These are phyloP conservation scores for Hevea brasiliensis DNA, from an alignment of 345 rosid species.

Conservation along the genomic window DNA sequence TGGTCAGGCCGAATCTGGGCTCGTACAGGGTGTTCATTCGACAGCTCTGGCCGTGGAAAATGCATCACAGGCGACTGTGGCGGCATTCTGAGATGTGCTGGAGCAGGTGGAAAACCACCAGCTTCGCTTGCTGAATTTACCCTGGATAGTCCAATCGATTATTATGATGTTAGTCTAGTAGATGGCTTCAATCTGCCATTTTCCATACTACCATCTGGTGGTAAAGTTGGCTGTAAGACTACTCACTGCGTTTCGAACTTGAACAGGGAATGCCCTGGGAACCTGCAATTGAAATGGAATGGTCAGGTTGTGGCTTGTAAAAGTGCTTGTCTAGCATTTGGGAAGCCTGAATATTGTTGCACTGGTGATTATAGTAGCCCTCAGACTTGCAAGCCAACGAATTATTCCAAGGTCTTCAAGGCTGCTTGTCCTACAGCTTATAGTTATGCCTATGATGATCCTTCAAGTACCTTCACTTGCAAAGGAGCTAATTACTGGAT, in stretches of 20 bases:
- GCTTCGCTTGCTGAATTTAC: slow-evolving; percentile 52
- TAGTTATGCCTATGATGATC: slow-evolving; percentile 50
- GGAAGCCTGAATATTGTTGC: slow-evolving; percentile 44
- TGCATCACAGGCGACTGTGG: slow-evolving; percentile 49
- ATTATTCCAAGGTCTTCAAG: slow-evolving; percentile 45
- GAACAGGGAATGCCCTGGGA: slow-evolving; percentile 38
- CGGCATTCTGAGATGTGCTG: slow-evolving; percentile 32
- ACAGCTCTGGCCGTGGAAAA: slow-evolving; percentile 31
- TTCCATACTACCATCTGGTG: slow-evolving; percentile 33
- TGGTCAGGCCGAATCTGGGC: slow-evolving; percentile 59
- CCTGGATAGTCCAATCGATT: slow-evolving; percentile 29
- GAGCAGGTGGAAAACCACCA: slow-evolving; percentile 50
- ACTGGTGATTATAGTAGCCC: slow-evolving; percentile 41
- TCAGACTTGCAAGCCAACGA: slow-evolving; percentile 42
- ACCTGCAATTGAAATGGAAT: slow-evolving; percentile 26
- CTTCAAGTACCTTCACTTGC: slow-evolving; percentile 43
- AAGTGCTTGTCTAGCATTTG: slow-evolving; percentile 43
- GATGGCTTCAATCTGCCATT: slow-evolving; percentile 47
- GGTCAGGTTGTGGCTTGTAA: slow-evolving; percentile 45
- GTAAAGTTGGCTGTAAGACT: slow-evolving; percentile 17
- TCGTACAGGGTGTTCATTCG: slow-evolving; percentile 44
- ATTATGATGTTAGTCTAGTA: slow-evolving; percentile 50
- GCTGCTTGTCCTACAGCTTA: slow-evolving; percentile 46
- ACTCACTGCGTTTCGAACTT: slow-evolving; percentile 34
- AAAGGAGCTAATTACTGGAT: slow-evolving; percentile 35